These are phyloP conservation scores for Penicillium sclerotigenum DNA, from an alignment of 2,329 filamentous ascomycete species.

Conservation along the genomic window DNA sequence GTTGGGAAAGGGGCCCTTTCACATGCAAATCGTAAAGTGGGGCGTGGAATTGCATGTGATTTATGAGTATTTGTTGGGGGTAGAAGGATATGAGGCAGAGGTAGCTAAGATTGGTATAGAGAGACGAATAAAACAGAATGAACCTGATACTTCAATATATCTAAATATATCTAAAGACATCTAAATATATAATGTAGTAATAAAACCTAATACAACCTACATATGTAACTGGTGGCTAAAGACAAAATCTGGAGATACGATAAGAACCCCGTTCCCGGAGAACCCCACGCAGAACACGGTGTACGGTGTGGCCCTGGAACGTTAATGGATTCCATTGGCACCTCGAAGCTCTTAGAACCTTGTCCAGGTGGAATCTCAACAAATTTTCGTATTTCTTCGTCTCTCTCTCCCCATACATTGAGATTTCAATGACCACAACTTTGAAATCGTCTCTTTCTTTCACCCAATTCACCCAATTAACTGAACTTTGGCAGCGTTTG, in stretches of 20 bases:
- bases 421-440: not conserved
- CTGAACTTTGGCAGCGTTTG: not conserved
- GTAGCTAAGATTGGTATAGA: not conserved
- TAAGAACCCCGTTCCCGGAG: conserved; percentile 4
- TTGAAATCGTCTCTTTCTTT: not conserved
- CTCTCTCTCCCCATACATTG: not conserved
- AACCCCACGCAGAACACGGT: conserved; percentile 1
- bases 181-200: not conserved
- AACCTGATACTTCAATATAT: not conserved
- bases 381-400: not conserved
- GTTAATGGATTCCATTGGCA: not conserved
- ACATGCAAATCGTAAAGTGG: conserved; percentile 6
- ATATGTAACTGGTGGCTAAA: not conserved
- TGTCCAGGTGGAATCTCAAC: conserved; percentile 7
- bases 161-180: not conserved
- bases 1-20: conserved; percentile 8
- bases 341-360: not conserved
- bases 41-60: conserved; percentile 1
- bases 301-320: not conserved
- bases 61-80: not conserved
- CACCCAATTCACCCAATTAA: not conserved
- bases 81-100: not conserved
- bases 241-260: not conserved
- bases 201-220: too few species aligned
- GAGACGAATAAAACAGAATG: not conserved